These are phyloP conservation scores for Protomyces gravidus DNA, from an alignment of 1,139 yeast genomes.

Conservation along the genomic window DNA sequence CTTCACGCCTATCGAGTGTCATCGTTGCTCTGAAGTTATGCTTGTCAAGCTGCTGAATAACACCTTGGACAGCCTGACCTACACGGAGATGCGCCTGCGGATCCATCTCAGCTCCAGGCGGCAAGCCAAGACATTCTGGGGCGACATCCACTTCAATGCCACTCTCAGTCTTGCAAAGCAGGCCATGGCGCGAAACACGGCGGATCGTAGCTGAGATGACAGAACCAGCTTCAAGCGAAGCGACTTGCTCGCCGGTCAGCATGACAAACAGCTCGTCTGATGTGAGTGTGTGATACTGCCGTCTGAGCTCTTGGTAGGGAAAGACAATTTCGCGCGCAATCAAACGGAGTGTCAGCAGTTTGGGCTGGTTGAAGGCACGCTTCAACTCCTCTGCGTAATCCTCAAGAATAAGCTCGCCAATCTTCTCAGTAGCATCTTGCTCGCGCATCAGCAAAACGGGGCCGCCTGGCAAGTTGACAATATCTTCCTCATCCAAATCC, in stretches of 20 bases:
- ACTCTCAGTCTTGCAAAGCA: constrained; percentile 65
- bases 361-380: constrained; percentile 66
- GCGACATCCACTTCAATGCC: constrained; percentile 68
- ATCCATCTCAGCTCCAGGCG: constrained; percentile 6
- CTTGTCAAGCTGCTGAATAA: constrained; percentile 64
- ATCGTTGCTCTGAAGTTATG: constrained; percentile 68
- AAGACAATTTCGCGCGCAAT: constrained; percentile 83
- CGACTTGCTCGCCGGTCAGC: constrained; percentile 80
- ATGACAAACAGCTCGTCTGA: constrained; percentile 75
- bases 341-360: constrained; percentile 77
- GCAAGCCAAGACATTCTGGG: constrained; percentile 51
- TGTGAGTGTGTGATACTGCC: constrained; percentile 62
- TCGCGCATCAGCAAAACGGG: constrained; percentile 77
- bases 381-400: constrained; percentile 93
- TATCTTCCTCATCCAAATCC: constrained; percentile 91
- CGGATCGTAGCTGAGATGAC: constrained; percentile 72
- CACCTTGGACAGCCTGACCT: constrained; percentile 86
- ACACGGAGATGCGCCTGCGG: constrained; percentile 39
- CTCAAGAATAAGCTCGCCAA: constrained; percentile 81
- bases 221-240: constrained; percentile 63
- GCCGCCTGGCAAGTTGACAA: constrained; percentile 65
- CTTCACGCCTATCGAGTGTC: constrained; percentile 63
- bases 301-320: constrained; percentile 80
- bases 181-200: constrained; percentile 48
- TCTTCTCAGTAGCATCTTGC: constrained; percentile 62